Evolutionary conservation across 164 flowering plant species (phyloP).

Genomic region (Dillenia turbinata): DNA sequence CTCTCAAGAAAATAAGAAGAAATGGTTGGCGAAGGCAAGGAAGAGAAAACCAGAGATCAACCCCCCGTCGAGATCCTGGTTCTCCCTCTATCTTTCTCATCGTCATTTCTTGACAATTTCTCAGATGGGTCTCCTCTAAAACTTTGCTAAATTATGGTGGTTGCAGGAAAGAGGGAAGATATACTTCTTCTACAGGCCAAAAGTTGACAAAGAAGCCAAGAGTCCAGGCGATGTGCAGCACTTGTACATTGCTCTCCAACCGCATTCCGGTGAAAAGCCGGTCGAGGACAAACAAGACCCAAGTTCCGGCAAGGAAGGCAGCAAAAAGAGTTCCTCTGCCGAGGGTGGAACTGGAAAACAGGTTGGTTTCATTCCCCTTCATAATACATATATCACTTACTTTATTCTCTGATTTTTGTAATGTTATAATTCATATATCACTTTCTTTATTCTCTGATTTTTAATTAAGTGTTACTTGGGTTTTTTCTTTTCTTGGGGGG

Average conservation of each 20-base stretch:
- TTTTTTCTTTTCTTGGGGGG: not conserved
- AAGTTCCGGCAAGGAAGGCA: constrained; percentile 52
- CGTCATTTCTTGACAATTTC: not conserved
- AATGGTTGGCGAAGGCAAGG: constrained; percentile 48
- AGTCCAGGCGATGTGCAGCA: constrained; percentile 59
- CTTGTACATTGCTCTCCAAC: constrained; percentile 58
- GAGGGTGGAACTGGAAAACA: constrained; percentile 54
- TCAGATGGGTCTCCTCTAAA: not conserved
- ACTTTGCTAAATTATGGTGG: too few species aligned
- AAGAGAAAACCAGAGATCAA: constrained; percentile 36
- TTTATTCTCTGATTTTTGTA: too few species aligned
- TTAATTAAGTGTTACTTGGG: not conserved
- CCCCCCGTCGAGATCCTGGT: constrained; percentile 52
- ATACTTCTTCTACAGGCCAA: constrained; percentile 82
- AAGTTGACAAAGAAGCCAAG: constrained; percentile 60
- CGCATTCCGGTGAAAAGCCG: constrained; percentile 51
- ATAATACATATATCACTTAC: too few species aligned
- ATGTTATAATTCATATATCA: not conserved
- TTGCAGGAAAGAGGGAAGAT: constrained; percentile 76
- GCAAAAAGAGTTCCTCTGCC: constrained; percentile 5
- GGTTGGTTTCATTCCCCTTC: constrained; percentile 14
- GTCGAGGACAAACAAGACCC: constrained; percentile 53
- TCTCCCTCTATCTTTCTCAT: not conserved
- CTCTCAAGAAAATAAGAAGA: too few species aligned
- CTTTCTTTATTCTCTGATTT: not conserved